Evolutionary conservation across 2,329 filamentous ascomycete species (phyloP).

Genomic region (Fusarium sp.): DNA sequence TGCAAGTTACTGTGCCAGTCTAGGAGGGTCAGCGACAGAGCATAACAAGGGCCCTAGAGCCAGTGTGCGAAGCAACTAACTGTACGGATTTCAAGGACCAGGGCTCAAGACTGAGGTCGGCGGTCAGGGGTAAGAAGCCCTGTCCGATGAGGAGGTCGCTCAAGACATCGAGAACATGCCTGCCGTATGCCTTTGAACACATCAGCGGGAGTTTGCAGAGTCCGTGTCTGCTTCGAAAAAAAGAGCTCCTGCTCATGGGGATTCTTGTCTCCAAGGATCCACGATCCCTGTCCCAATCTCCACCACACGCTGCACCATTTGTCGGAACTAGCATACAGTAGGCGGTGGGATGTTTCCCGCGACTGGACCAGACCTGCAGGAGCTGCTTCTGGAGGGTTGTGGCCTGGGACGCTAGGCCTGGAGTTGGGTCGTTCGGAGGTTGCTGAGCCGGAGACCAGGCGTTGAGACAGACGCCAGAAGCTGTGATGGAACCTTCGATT

Average conservation of each 20-base stretch:
- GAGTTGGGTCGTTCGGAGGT: slow-evolving; percentile 18
- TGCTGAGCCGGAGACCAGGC: slow-evolving; percentile 14
- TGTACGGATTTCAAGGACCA: slow-evolving; percentile 15
- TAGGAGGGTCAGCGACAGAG: slow-evolving; percentile 28
- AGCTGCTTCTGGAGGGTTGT: slow-evolving; percentile 27
- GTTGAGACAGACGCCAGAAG: slow-evolving; percentile 29
- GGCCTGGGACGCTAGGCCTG: slow-evolving; percentile 30
- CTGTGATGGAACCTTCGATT: slow-evolving; percentile 38
- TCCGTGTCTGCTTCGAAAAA: not conserved
- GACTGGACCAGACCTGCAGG: slow-evolving; percentile 22
- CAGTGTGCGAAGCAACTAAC: slow-evolving; percentile 10
- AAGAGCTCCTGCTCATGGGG: not conserved
- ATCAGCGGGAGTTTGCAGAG: slow-evolving; percentile 13
- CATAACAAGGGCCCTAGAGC: slow-evolving; percentile 27
- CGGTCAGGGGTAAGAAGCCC: slow-evolving; percentile 29
- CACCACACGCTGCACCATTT: slow-evolving; percentile 19
- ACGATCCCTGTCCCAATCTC: slow-evolving; percentile 26
- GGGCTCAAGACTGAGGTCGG: slow-evolving; percentile 25
- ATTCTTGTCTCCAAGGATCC: slow-evolving; percentile 4
- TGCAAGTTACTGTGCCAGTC: slow-evolving; percentile 33
- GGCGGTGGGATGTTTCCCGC: slow-evolving; percentile 34
- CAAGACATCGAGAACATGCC: slow-evolving; percentile 19
- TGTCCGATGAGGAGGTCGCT: slow-evolving; percentile 6
- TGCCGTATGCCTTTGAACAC: slow-evolving; percentile 2
- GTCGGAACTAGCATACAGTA: slow-evolving; percentile 15